Base-by-base conservation (phyloP, 2,329 filamentous ascomycete species). In the Dactylellina drechsleri region DNA sequence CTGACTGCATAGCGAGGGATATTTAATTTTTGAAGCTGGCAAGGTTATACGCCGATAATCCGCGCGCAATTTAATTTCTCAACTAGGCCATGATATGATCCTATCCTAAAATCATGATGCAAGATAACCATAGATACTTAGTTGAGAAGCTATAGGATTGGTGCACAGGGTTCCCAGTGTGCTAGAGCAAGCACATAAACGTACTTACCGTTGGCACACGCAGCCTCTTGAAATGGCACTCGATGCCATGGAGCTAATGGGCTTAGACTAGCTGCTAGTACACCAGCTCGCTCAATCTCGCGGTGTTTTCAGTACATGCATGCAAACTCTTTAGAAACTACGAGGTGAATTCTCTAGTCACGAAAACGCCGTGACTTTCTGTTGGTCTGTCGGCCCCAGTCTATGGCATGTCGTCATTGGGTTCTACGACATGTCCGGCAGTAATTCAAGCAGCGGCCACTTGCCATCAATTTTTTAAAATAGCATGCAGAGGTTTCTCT, bases 331-430 rank as follows among this genome's bases (percentile, higher is more conserved):
- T 12, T 36, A 8, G 31, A 36, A 36, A 10, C 31, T 5, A 36
- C 10, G 31, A 36, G 31, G 6, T 10, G 31, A 36, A 36, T 36
- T 36, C 31, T 36, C 31, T 36, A 36, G 31, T 36, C 1, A 7
- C 6, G 31, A 36, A 36, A 23, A 36, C 10, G 26, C 26, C 7
- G 7, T 28, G 26, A 7, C 26, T 28, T 28, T 28, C 45, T 8
- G 49, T 61, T 50, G 66, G 49, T 45, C 36, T 28, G 47, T 61
- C 61, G 60, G 68, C 47, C 54, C 57, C 50, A 52, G 23, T 53
- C 50, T 67, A 62, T 36, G 31, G 31, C 5, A 36, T 36, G 31
- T 36, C 70, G 70, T 74, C 70, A 74, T 74, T 36, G 31, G 31
- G 10, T 7, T 36, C 31, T 10, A 36, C 31, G 31, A 8, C 31